Conservation (phyloP, 306 rosid species). For the Rubus parviflorus region DNA sequence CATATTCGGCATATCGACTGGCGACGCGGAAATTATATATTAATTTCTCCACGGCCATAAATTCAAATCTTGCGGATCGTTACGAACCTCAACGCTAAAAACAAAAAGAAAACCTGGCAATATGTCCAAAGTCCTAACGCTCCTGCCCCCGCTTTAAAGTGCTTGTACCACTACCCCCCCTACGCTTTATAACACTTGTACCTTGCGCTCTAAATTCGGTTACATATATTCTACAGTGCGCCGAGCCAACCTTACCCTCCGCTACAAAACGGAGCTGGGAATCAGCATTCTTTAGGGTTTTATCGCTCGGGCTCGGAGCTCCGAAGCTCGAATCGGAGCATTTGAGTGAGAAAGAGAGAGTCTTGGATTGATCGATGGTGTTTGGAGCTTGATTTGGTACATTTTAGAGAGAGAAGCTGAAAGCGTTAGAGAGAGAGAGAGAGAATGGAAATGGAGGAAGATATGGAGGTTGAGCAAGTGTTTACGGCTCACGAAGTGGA, state of each 20-base stretch:
- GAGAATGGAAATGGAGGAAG: constrained; percentile 39
- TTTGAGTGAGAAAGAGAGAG: neutral
- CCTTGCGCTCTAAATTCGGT: neutral
- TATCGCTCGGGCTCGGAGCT: constrained; percentile 15
- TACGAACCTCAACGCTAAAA: constrained; percentile 12
- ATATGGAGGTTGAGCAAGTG: constrained; percentile 50
- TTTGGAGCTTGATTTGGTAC: constrained; percentile 12
- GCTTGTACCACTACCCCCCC: constrained; percentile 9
- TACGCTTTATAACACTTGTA: neutral
- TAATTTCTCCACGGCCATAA: constrained; percentile 1
- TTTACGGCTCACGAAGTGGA: constrained; percentile 54
- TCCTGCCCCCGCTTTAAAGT: constrained; percentile 1
- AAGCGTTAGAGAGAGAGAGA: constrained; percentile 12
- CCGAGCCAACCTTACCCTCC: too few species aligned
- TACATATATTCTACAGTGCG: neutral
- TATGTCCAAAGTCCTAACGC: constrained; percentile 11
- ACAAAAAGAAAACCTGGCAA: neutral
- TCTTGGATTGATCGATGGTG: constrained; percentile 8
- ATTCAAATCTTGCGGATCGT: constrained; percentile 31
- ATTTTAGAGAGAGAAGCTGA: constrained; percentile 11
- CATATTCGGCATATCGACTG: neutral
- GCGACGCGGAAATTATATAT: neutral
- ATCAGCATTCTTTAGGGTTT: neutral
- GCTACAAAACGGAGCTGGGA: too few species aligned
- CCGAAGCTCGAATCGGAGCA: neutral